Evolutionary conservation across 345 rosid genomes (phyloP).

Genomic region (Triadica sebifera): DNA sequence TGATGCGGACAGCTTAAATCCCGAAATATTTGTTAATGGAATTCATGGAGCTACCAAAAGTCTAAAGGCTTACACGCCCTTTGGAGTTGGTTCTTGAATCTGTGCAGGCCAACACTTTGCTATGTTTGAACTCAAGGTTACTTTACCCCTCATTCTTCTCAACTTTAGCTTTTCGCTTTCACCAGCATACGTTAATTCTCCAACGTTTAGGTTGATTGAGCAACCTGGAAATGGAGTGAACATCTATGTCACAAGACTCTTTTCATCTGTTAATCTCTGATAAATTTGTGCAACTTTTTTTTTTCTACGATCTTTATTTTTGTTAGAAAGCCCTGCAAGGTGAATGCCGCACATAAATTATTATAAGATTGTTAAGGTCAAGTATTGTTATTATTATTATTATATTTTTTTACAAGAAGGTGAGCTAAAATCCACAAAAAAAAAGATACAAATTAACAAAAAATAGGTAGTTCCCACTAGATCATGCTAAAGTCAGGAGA

Average conservation of each 20-base stretch:
- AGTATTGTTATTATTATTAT: too few species aligned
- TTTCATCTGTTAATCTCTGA: neutral
- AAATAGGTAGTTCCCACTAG: too few species aligned
- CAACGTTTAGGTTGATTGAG: conserved; percentile 21
- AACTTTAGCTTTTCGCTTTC: conserved; percentile 30
- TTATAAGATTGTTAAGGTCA: too few species aligned
- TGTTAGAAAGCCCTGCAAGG: too few species aligned
- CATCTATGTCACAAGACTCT: conserved; percentile 13
- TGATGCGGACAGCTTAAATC: conserved; percentile 27
- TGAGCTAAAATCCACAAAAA: too few species aligned
- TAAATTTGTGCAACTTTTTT: neutral
- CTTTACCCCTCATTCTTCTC: conserved; percentile 22
- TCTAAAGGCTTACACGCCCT: conserved; percentile 18
- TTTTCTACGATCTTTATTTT: neutral
- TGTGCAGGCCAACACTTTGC: conserved; percentile 21
- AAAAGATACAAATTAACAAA: too few species aligned
- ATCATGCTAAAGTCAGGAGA: too few species aligned
- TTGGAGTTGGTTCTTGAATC: conserved; percentile 13
- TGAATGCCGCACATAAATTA: too few species aligned
- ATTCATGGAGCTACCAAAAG: conserved; percentile 13
- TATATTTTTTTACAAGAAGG: too few species aligned
- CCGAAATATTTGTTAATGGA: conserved; percentile 33
- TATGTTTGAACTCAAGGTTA: conserved; percentile 22
- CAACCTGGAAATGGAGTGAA: conserved; percentile 27
- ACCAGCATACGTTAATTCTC: conserved; percentile 20